phyloP scores from a whole-genome alignment of 2,329 filamentous ascomycete genomes.

The Aspergillus nomiae region DNA sequence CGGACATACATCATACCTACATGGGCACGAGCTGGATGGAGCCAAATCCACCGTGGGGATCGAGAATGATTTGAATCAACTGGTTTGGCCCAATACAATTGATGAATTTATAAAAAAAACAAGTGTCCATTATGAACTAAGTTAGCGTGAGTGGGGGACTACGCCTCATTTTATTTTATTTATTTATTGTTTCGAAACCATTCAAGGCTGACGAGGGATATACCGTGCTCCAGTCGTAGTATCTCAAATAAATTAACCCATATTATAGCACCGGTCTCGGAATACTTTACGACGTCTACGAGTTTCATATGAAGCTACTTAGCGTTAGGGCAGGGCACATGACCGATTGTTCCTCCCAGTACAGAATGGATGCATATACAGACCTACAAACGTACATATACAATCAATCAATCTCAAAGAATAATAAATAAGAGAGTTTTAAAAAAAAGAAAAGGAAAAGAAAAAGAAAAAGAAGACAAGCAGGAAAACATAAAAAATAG shows the following conservation, averaged over 20 bases:
- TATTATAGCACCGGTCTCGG: background rate
- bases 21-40: conserved; percentile 1
- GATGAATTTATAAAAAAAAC: background rate
- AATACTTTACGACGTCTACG: background rate
- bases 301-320: background rate
- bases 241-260: background rate
- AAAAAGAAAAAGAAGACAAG: background rate
- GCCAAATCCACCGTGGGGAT: background rate
- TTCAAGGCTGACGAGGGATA: background rate
- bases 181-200: background rate
- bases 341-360: background rate
- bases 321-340: background rate
- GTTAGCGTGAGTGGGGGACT: conserved; percentile 10
- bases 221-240: background rate
- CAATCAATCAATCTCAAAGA: background rate
- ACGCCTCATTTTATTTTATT: conserved; percentile 9
- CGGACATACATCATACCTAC: background rate
- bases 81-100: background rate
- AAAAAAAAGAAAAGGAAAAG: background rate
- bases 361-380: background rate
- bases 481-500: background rate
- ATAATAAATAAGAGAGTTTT: background rate
- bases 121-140: background rate
- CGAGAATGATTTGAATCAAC: background rate
- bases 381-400: background rate